Conservation (phyloP, 2,329 filamentous ascomycete species). For the Colletotrichum tofieldiae region DNA sequence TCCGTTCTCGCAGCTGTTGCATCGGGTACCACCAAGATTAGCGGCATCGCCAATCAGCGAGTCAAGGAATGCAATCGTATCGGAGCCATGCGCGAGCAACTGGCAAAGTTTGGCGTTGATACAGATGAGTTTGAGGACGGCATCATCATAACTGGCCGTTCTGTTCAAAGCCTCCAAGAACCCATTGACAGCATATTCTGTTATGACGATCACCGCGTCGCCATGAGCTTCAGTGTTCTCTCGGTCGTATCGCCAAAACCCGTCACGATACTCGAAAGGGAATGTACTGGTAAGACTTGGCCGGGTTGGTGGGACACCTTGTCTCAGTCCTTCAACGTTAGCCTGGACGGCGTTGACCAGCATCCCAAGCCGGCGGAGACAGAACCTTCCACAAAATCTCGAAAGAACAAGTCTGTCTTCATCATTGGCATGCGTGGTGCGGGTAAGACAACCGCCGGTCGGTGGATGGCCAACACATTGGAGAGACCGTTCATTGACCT, state of each 20-base stretch:
- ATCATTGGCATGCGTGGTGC: slow-evolving; percentile 98
- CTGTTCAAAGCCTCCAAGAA: slow-evolving; percentile 63
- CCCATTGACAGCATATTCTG: slow-evolving; percentile 84
- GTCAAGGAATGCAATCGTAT: slow-evolving; percentile 99
- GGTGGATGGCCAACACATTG: slow-evolving; percentile 85
- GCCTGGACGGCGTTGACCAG: slow-evolving; percentile 82
- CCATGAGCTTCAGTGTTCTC: slow-evolving; percentile 98
- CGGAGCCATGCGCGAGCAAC: slow-evolving; percentile 92
- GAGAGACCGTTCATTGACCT: slow-evolving; percentile 87
- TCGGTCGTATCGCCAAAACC: slow-evolving; percentile 79
- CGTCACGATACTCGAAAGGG: slow-evolving; percentile 87
- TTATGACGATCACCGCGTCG: slow-evolving; percentile 97
- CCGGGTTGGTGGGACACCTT: slow-evolving; percentile 98
- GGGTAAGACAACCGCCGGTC: slow-evolving; percentile 94
- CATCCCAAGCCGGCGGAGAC: slow-evolving; percentile 40
- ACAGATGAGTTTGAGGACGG: slow-evolving; percentile 94
- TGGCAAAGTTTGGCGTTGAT: slow-evolving; percentile 91
- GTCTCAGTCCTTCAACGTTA: slow-evolving; percentile 82
- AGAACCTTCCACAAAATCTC: slow-evolving; percentile 44
- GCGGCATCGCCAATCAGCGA: slow-evolving; percentile 96
- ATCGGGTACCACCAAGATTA: slow-evolving; percentile 86
- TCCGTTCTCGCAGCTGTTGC: slow-evolving; percentile 94
- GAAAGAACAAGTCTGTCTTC: slow-evolving; percentile 80
- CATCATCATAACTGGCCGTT: slow-evolving; percentile 79
- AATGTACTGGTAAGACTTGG: slow-evolving; percentile 98